These are phyloP conservation scores for Suillus subalutaceus DNA, from an alignment of 768 basidiomycete genomes.

Conservation along the genomic window DNA sequence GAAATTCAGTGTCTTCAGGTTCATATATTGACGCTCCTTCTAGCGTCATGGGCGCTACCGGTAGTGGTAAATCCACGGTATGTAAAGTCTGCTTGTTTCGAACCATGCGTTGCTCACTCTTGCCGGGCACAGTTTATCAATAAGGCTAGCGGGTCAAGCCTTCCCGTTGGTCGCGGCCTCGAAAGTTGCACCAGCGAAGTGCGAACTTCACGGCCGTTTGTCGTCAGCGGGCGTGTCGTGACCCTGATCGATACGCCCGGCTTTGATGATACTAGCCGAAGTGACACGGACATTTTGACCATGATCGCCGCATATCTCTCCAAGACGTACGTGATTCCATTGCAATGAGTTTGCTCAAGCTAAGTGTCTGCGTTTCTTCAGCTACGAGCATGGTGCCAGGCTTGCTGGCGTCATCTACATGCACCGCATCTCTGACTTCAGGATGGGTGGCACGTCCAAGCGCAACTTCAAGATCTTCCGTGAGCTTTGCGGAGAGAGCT, in stretches of 20 bases:
- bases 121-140: slow-evolving; percentile 46
- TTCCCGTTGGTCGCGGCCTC: slow-evolving; percentile 42
- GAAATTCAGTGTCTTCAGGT: neutral
- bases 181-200: slow-evolving; percentile 49
- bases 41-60: slow-evolving; percentile 38
- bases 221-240: slow-evolving; percentile 41
- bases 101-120: neutral
- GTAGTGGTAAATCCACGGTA: slow-evolving; percentile 41
- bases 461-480: slow-evolving; percentile 56
- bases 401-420: slow-evolving; percentile 59
- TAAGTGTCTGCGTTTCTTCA: slow-evolving; percentile 9
- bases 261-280: slow-evolving; percentile 51
- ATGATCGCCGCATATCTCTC: slow-evolving; percentile 40
- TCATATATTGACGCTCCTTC: neutral
- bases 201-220: slow-evolving; percentile 40
- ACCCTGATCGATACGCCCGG: slow-evolving; percentile 57
- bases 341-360: neutral
- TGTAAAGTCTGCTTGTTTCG: neutral
- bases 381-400: slow-evolving; percentile 39
- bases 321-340: slow-evolving; percentile 11
- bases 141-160: slow-evolving; percentile 42
- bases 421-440: slow-evolving; percentile 55
- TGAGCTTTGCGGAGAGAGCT: slow-evolving; percentile 52
- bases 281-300: slow-evolving; percentile 45
- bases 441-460: slow-evolving; percentile 53